Conservation (phyloP, 2,329 filamentous ascomycete species). For the Neopestalotiopsis sp. region DNA sequence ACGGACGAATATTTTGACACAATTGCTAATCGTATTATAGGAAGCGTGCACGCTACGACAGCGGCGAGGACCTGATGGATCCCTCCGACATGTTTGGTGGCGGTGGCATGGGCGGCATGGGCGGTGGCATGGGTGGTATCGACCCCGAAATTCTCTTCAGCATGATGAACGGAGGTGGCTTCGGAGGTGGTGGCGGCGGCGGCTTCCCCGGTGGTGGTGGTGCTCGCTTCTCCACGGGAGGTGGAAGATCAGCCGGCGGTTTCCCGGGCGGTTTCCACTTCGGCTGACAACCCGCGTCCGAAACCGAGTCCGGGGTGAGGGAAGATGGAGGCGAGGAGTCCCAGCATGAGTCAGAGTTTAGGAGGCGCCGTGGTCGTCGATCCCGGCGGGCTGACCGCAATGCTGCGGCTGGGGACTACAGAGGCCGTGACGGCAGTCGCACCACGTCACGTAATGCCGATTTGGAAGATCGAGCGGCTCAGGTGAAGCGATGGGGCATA, state of each 20-base stretch:
- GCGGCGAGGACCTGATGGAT: conserved; percentile 88
- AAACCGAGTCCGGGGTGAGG: conserved; percentile 35
- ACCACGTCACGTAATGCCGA: conserved; percentile 22
- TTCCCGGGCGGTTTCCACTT: conserved; percentile 64
- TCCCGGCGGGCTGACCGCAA: neutral
- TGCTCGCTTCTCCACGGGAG: conserved; percentile 58
- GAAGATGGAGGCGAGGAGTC: conserved; percentile 26
- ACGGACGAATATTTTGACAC: neutral
- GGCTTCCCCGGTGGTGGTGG: conserved; percentile 47
- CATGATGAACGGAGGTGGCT: conserved; percentile 76
- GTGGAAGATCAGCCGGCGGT: conserved; percentile 46
- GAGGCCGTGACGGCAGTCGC: conserved; percentile 4
- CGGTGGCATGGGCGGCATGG: conserved; percentile 52
- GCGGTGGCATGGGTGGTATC: conserved; percentile 65
- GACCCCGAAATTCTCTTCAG: conserved; percentile 81
- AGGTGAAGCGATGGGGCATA: conserved; percentile 34
- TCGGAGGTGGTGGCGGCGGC: conserved; percentile 58
- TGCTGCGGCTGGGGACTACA: neutral
- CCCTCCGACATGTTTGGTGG: conserved; percentile 83
- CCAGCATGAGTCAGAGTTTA: conserved; percentile 30
- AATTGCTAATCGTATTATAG: conserved; percentile 51
- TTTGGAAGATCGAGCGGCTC: conserved; percentile 30
- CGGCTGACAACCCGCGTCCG: conserved; percentile 45
- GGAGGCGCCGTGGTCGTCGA: conserved; percentile 40
- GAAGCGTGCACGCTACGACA: conserved; percentile 90